These are phyloP conservation scores for Torulaspora gathmanii DNA, from an alignment of 805 yeast species.

Conservation along the genomic window DNA sequence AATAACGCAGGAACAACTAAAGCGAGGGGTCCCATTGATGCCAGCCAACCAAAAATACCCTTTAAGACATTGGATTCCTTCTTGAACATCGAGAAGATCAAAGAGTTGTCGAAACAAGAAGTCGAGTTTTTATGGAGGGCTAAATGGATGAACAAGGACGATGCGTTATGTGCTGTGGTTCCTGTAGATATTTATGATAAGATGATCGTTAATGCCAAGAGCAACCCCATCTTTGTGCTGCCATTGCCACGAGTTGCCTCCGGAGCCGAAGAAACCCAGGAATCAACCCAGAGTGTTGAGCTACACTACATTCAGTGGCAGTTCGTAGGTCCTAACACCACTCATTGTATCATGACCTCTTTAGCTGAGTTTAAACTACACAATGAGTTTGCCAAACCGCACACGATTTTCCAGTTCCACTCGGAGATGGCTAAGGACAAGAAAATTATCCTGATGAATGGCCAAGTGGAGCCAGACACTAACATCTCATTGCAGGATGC, in stretches of 20 bases:
- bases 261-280: conserved; percentile 39
- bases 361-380: conserved; percentile 89
- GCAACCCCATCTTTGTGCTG: conserved; percentile 77
- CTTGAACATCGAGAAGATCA: conserved; percentile 63
- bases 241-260: conserved; percentile 69
- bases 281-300: conserved; percentile 51
- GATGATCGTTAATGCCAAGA: conserved; percentile 60
- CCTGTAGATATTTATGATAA: conserved; percentile 54
- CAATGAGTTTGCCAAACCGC: conserved; percentile 89
- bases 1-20: conserved; percentile 14
- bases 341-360: conserved; percentile 87
- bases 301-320: conserved; percentile 93
- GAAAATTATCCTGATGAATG: conserved; percentile 76
- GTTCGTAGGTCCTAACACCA: conserved; percentile 75
- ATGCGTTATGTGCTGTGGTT: conserved; percentile 61
- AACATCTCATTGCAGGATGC: conserved; percentile 68
- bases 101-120: conserved; percentile 52
- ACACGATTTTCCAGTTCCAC: conserved; percentile 85
- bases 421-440: conserved; percentile 61
- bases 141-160: conserved; percentile 59
- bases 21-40: conserved; percentile 31
- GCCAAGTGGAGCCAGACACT: conserved; percentile 68
- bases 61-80: conserved; percentile 69
- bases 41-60: conserved; percentile 44
- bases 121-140: conserved; percentile 86